A percentile compares a stretch with the other conserved stretches of the same genome.
These are phyloP conservation scores for Aspergillus niger DNA, from an alignment of 2,329 filamentous ascomycete species.

Conservation along the genomic window DNA sequence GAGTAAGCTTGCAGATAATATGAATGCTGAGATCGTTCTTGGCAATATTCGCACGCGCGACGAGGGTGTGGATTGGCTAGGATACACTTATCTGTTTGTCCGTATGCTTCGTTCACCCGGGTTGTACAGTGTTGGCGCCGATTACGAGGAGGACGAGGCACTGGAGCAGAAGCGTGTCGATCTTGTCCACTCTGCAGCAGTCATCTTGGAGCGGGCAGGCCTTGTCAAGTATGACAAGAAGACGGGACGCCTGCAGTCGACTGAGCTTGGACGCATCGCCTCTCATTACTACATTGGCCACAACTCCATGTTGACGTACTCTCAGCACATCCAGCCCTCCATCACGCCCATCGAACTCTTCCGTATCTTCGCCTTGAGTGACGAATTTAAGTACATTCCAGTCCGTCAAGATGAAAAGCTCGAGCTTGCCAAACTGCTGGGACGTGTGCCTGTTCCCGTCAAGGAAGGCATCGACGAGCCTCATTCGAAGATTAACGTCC, in stretches of 20 bases:
- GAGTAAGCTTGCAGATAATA: conserved; percentile 87
- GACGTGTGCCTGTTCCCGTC: conserved; percentile 88
- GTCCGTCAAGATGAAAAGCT: conserved; percentile 97
- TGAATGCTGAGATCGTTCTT: conserved; percentile 94
- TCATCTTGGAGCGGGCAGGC: conserved; percentile 80
- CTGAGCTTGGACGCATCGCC: conserved; percentile 90
- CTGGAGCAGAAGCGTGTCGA: conserved; percentile 98
- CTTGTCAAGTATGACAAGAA: conserved; percentile 96
- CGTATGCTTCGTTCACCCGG: conserved; percentile 95
- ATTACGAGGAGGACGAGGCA: conserved; percentile 89
- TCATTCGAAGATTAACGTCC: conserved; percentile 96
- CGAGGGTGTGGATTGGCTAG: conserved; percentile 98
- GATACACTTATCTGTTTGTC: conserved; percentile 96
- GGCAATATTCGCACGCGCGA: conserved; percentile 90
- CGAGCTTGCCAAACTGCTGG: conserved; percentile 87
- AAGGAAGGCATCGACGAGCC: conserved; percentile 98
- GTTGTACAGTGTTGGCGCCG: conserved; percentile 90
- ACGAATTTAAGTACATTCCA: conserved; percentile 98
- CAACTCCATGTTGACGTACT: conserved; percentile 96
- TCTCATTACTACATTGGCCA: conserved; percentile 99
- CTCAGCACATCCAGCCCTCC: conserved; percentile 88
- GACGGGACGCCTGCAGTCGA: conserved; percentile 81
- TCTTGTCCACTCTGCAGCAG: conserved; percentile 88
- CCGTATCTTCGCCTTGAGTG: conserved; percentile 91
- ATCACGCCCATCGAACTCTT: conserved; percentile 95